Conservation (phyloP, 352 stramenopile genomes). For the Pythium insidiosum region DNA sequence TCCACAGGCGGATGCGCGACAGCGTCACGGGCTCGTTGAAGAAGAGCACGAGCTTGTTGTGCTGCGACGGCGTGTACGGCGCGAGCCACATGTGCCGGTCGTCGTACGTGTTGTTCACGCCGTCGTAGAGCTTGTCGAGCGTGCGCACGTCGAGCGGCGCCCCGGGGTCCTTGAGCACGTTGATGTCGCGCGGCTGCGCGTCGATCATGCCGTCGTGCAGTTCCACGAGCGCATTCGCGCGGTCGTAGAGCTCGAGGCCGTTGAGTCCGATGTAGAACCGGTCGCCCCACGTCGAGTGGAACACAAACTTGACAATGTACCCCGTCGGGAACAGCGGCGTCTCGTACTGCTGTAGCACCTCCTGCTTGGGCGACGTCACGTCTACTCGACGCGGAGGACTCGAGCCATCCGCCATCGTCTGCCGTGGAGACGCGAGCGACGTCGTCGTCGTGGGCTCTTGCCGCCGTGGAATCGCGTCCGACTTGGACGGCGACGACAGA, state of each 20-base stretch:
- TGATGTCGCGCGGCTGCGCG: conserved; percentile 68
- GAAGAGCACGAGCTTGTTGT: conserved; percentile 68
- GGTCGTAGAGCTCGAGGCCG: conserved; percentile 68
- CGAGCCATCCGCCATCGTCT: background rate
- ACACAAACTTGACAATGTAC: conserved; percentile 84
- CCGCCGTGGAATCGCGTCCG: background rate
- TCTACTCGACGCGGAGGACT: no score
- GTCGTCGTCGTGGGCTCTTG: background rate
- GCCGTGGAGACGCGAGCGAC: background rate
- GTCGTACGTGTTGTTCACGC: conserved; percentile 69
- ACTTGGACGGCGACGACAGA: background rate
- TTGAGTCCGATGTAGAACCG: conserved; percentile 76
- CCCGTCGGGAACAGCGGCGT: conserved; percentile 74
- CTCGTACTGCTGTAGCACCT: conserved; percentile 84
- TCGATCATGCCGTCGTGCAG: conserved; percentile 44
- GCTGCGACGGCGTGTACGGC: conserved; percentile 43
- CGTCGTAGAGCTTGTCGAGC: conserved; percentile 71
- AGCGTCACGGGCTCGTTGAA: conserved; percentile 73
- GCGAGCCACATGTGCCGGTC: conserved; percentile 72
- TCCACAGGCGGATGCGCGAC: conserved; percentile 80
- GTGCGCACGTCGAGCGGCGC: conserved; percentile 50
- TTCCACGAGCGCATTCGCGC: conserved; percentile 30
- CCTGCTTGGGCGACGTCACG: conserved; percentile 39
- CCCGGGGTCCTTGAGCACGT: conserved; percentile 71
- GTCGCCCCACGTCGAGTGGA: conserved; percentile 71